Conservation (phyloP, 2,329 filamentous ascomycete species). For the Cladophialophora immunda region DNA sequence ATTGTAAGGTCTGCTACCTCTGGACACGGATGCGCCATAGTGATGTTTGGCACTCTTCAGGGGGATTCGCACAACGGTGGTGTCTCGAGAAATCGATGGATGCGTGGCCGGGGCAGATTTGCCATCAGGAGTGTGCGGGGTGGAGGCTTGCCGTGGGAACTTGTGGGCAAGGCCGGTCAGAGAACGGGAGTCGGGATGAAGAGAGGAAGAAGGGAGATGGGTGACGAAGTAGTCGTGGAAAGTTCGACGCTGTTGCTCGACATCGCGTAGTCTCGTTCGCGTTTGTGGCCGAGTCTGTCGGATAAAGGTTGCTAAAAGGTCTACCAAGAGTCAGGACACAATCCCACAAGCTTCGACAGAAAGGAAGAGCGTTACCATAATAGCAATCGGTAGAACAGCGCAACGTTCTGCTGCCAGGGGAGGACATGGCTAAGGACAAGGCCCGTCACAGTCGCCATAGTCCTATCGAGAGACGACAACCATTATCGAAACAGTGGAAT, state of each 20-base stretch:
- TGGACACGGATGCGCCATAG: constrained; percentile 80
- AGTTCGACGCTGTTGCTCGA: constrained; percentile 51
- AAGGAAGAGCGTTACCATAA: constrained; percentile 37
- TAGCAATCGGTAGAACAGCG: constrained; percentile 33
- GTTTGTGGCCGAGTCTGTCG: constrained; percentile 38
- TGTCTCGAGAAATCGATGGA: constrained; percentile 72
- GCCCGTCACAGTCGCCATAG: constrained; percentile 37
- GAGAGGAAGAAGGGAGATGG: constrained; percentile 89
- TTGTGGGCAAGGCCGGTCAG: constrained; percentile 77
- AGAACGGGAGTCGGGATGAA: constrained; percentile 82
- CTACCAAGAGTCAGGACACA: constrained; percentile 41
- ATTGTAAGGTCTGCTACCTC: constrained; percentile 87
- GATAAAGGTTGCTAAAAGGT: constrained; percentile 47
- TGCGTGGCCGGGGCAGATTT: constrained; percentile 64
- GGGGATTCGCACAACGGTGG: constrained; percentile 94
- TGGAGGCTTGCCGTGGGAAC: constrained; percentile 83
- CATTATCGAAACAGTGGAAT: constrained; percentile 12
- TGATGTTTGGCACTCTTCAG: constrained; percentile 94
- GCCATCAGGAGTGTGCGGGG: constrained; percentile 72
- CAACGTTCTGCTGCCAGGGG: constrained; percentile 32
- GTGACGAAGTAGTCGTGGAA: constrained; percentile 99
- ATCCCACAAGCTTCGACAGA: background rate
- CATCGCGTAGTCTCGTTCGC: constrained; percentile 26
- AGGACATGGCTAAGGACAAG: constrained; percentile 35
- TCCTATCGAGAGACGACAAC: constrained; percentile 19